Percentiles rank a stretch among this genome's conserved stretches.
Evolutionary conservation across 306 rosid species (phyloP).

Genomic region (Begonia loranthoides): DNA sequence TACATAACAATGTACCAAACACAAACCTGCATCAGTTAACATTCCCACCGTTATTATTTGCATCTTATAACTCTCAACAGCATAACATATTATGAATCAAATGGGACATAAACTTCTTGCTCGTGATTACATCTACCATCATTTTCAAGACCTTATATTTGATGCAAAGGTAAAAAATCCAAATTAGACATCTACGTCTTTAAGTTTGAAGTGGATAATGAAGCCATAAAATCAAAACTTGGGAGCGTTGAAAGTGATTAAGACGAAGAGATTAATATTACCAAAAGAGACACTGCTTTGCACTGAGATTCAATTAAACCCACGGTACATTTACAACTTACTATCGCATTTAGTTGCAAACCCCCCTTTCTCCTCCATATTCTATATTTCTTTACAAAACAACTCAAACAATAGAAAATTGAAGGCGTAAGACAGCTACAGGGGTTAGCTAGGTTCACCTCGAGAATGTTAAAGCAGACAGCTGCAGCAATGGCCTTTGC

Average conservation of each 20-base stretch:
- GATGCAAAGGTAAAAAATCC: slow-evolving; percentile 4
- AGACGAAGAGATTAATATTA: slow-evolving; percentile 6
- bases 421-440: slow-evolving; percentile 30
- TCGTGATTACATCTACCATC: slow-evolving; percentile 1
- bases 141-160: slow-evolving; percentile 7
- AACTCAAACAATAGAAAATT: slow-evolving; percentile 25
- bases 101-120: no score
- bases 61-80: no score
- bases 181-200: neutral
- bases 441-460: slow-evolving; percentile 72
- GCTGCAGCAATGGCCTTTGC: slow-evolving; percentile 54
- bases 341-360: slow-evolving; percentile 2
- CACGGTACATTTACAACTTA: slow-evolving; percentile 17
- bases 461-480: slow-evolving; percentile 67
- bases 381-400: slow-evolving; percentile 25
- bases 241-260: slow-evolving; percentile 5
- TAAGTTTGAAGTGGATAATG: slow-evolving; percentile 4
- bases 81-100: no score
- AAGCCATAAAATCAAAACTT: slow-evolving; percentile 1
- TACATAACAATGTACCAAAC: no score
- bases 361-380: slow-evolving; percentile 2
- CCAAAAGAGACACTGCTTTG: slow-evolving; percentile 3
- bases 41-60: no score
- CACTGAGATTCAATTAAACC: slow-evolving; percentile 19
- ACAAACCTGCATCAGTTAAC: no score